Evolutionary conservation across 768 basidiomycete species (phyloP), one percentile per base, ranked within the genome.

Genomic region (Pleurotus tuber-regium): DNA sequence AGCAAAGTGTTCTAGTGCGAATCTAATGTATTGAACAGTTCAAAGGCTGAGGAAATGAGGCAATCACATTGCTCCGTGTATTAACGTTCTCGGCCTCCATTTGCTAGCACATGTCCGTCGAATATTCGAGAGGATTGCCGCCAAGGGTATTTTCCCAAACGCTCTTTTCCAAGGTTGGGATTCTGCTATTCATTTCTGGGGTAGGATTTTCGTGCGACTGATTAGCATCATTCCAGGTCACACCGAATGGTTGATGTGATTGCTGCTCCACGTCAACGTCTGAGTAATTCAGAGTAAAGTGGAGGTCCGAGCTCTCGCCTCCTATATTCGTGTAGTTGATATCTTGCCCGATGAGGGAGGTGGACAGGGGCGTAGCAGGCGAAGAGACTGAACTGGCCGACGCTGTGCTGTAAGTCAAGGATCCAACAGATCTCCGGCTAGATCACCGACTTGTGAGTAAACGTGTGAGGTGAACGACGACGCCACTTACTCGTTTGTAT

Each of bases 301-400:
- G 46, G n/a, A 48, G 23, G 11, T 48, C 46, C 8, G 46, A 21
- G 6, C 5, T 28, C 9, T 11, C 5, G 2, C n/a, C 29, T 35
- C 30, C 29, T 19, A 48, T 16, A 33, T 18, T 18, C 9, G 8
- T 18, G 36, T 26, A 21, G 3, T 14, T 14, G 4, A 8, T 24
- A n/a, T 35, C 46, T 9, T 35, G 46, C 31, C 21, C 30, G 18
- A 31, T 48, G 31, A 33, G 23, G 4, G 46, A 33, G 11, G 46
- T 14, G 46, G 46, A 48, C 6, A n/a, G 29, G 16, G 46, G 46
- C 30, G 46, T 48, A 10, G 35, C 46, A 6, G 46, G 46, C 46
- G 46, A 48, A 9, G 46, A 48, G 12, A 48, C 25, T n/a, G n/a
- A 33, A 23, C 46, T 48, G 5, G 46, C 30, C 12, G 46, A 30